Evolutionary conservation across 768 basidiomycete species (phyloP), one percentile per base, ranked within the genome.

Genomic region (Leccinum fibrillosum): DNA sequence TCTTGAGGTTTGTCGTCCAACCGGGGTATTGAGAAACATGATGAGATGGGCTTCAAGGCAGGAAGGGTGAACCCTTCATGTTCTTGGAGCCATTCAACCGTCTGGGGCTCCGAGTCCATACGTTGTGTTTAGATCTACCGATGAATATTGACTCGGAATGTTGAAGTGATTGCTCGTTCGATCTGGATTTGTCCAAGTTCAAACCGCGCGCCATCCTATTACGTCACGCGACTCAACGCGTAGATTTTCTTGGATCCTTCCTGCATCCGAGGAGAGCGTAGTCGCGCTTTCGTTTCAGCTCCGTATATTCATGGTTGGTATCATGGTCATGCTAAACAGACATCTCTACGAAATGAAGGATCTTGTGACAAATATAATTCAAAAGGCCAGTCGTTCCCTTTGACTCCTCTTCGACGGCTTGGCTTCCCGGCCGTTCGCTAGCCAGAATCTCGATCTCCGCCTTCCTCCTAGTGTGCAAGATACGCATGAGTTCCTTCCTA

Each of bases 401-500:
- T 23, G 21, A 49, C 15, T 52, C 60, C 39, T 52, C 60, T 39
- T 59, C 62, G 11, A 8, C 17, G 5, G 12, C 45, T 23, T 52
- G 61, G 48, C 32, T 34, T 49, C 42, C 59, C 6, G 56, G 51
- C 34, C 55, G 49, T 10, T 54, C 50, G 6, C 57, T 54, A 11
- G 69, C 32, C 61, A 92, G 67, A 44, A 90, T 78, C 69, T 98
- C 92, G 49, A 95, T 95, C 73, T 98, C 96, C 3, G 95, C 95
- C 73, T 98, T 98, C 48, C 86, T 84, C n/a, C 90, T 83, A 5
- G 75, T 77, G 67, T 90, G 86, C 35, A 98, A 72, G 82, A 97
- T 92, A 62, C 84, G 78, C 70, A 79, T 79, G 3, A 98, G 82
- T 66, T 96, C 93, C 62, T 84, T 86, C 74, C 94, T 95, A 69